phyloP scores from a whole-genome alignment of 371 early-diverging fungal species.

The Lichtheimia hyalospora region DNA sequence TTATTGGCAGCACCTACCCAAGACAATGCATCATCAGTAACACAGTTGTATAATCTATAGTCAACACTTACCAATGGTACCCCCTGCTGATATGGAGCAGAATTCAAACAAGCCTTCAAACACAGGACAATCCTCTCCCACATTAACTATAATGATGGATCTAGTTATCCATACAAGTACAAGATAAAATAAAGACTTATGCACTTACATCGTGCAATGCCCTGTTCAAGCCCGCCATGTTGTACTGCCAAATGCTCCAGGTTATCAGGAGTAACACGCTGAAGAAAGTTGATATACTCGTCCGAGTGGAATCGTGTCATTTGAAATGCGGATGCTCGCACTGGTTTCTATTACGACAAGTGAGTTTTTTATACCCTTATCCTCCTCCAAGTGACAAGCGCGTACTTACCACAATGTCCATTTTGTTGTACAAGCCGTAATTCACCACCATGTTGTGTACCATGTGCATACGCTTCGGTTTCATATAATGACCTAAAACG shows the following conservation, averaged over 20 bases:
- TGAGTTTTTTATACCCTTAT: not conserved
- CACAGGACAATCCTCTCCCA: constrained; percentile 97
- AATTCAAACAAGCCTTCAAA: constrained; percentile 98
- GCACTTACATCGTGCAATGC: constrained; percentile 73
- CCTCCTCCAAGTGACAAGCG: not conserved
- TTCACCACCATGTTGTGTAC: constrained; percentile 96
- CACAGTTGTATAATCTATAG: not conserved
- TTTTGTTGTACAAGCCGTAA: constrained; percentile 94
- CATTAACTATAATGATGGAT: constrained; percentile 63
- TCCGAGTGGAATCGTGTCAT: constrained; percentile 99
- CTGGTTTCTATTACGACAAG: constrained; percentile 64
- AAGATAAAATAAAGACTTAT: not conserved
- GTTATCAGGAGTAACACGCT: constrained; percentile 93
- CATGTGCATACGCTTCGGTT: constrained; percentile 98
- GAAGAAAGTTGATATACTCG: constrained; percentile 98
- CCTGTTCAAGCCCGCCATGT: constrained; percentile 60
- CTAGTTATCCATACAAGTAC: not conserved
- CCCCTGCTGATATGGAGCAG: constrained; percentile 92
- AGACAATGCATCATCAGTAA: not conserved
- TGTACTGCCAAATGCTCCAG: constrained; percentile 79
- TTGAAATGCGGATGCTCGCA: constrained; percentile 88
- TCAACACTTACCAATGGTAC: constrained; percentile 76
- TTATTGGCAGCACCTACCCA: constrained; percentile 83
- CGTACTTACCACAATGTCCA: constrained; percentile 80
- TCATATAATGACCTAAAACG: constrained; percentile 93